Conservation (phyloP, 208 protist species). For the Polymyxa betae region DNA sequence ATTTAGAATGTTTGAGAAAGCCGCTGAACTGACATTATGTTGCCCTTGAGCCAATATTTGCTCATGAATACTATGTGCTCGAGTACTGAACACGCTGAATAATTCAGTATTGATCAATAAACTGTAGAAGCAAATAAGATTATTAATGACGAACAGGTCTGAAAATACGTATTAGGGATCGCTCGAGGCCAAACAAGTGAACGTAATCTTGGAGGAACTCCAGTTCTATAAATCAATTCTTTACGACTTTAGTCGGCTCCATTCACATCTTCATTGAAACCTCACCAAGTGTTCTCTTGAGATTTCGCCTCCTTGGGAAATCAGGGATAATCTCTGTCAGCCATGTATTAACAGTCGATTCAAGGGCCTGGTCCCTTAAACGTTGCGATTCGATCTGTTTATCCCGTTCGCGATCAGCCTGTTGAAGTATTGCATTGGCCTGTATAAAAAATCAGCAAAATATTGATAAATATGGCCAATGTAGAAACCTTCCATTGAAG, state of each 20-base stretch:
- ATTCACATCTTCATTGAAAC: neutral
- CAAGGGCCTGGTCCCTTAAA: neutral
- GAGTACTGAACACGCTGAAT: conserved; percentile 31
- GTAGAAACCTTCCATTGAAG: neutral
- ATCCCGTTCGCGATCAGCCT: conserved; percentile 18
- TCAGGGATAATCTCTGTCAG: neutral
- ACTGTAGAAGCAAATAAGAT: neutral
- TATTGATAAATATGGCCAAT: neutral
- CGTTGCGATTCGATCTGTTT: neutral
- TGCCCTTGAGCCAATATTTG: neutral
- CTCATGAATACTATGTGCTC: neutral
- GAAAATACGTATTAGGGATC: neutral
- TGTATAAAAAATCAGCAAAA: neutral
- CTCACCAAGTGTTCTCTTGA: neutral
- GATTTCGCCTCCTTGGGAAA: conserved; percentile 7
- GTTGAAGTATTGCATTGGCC: neutral
- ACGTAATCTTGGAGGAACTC: conserved; percentile 48
- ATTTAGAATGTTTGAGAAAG: neutral
- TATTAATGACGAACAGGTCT: neutral
- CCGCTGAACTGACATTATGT: neutral
- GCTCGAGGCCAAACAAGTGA: conserved; percentile 48
- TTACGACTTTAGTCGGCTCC: neutral
- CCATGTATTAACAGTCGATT: conserved; percentile 31
- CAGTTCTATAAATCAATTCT: conserved; percentile 17
- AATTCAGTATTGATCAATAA: conserved; percentile 39